Base-by-base conservation (phyloP, 495 filamentous ascomycete species). In the Penicillium salamii region DNA sequence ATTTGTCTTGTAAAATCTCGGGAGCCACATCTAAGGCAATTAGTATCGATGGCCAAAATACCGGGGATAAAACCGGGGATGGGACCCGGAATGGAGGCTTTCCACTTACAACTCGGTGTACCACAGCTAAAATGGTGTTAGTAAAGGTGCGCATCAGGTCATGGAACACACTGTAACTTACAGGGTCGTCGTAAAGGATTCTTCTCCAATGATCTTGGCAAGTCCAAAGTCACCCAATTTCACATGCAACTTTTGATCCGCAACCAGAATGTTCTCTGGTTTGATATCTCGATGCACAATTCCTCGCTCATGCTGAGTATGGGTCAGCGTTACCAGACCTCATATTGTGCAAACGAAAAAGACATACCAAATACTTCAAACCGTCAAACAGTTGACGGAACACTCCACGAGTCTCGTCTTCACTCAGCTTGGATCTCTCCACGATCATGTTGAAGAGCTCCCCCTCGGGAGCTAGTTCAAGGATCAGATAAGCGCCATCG, bases 221-320 rank as follows among this genome's bases (percentile, higher is more conserved):
- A 99, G 80, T 19, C 95, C 95, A 68, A 99, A 99, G 66, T 99
- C 95, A 2, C 90, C 95, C 49, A 99, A 74, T 69, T 99, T 99
- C 50, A 97, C 86, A 34, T 81, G 82, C 29, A 97, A 69, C 5
- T 91, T 78, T 42, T 87, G 87, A 63, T 97, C 90, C 23, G 84
- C 78, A 15, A 99, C 68, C 7, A 99, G 78, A 40, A 99, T 99
- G 52, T 99, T 99, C 65, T 99, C 95, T 1, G 95, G 95, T 67
- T 99, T 99, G 62, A 99, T 96, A 58, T 99, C 95, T 40, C 95
- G 89, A 68, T 99, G 95, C 7, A 97, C 92, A 59, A 97, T 96
- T 56, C 90, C 91, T 54, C 95, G 89, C 44, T 97, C 95, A 66
- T 99, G 95, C 93, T 97, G 51, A 35, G 50, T 32, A 8, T 7